Evolutionary conservation across 129 eudicot genomes (phyloP).

Genomic region (Centrapalus pauciflorus): DNA sequence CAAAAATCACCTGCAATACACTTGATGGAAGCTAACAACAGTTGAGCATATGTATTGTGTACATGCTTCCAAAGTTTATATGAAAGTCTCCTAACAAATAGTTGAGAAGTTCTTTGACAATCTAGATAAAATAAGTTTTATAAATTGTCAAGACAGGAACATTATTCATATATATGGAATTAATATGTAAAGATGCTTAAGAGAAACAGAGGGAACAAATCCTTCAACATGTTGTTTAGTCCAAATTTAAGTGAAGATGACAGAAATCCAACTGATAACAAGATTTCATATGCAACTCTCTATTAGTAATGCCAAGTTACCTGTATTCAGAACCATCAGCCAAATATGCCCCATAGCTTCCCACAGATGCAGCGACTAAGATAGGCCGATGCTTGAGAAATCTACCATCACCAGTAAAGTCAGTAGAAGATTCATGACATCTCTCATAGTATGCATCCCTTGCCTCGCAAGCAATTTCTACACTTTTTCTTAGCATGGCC

Average conservation of each 20-base stretch:
- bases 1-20: not conserved
- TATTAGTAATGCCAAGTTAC: conserved; percentile 17
- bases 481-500: conserved; percentile 76
- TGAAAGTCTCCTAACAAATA: not conserved
- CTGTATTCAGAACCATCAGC: conserved; percentile 99
- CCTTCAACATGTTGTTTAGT: not conserved
- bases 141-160: not conserved
- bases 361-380: conserved; percentile 93
- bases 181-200: not conserved
- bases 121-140: not conserved
- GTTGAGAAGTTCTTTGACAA: not conserved
- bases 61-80: not conserved
- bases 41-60: not conserved
- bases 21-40: not conserved
- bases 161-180: not conserved
- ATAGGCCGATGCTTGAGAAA: conserved; percentile 69
- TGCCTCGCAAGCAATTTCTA: conserved; percentile 87
- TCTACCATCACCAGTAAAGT: conserved; percentile 36
- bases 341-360: conserved; percentile 96
- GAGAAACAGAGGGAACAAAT: not conserved
- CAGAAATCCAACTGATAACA: not conserved
- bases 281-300: not conserved
- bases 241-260: not conserved
- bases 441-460: conserved; percentile 58
- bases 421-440: conserved; percentile 41